These are phyloP conservation scores for Trichoderma parareesei DNA, from an alignment of 495 filamentous ascomycete genomes.

Conservation along the genomic window DNA sequence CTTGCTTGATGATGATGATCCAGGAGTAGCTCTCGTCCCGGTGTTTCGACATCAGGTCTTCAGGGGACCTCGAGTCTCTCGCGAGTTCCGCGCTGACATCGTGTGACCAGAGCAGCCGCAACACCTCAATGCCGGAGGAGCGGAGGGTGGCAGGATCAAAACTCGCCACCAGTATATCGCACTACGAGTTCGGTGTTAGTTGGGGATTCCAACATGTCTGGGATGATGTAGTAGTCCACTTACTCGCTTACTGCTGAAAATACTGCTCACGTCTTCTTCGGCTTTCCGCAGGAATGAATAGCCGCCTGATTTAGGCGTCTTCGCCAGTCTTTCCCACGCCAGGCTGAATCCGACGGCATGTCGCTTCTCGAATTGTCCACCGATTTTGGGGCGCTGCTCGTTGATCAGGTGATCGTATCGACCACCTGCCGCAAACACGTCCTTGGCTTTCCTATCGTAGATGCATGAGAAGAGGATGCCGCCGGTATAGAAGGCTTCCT, in stretches of 20 bases:
- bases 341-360: constrained; percentile 92
- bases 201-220: constrained; percentile 11
- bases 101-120: constrained; percentile 73
- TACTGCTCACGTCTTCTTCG: constrained; percentile 45
- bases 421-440: constrained; percentile 89
- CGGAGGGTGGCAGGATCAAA: constrained; percentile 73
- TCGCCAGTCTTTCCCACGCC: constrained; percentile 74
- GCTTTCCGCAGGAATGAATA: constrained; percentile 62
- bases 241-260: constrained; percentile 58
- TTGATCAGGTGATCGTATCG: constrained; percentile 83
- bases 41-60: constrained; percentile 68
- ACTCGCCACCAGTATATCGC: constrained; percentile 82
- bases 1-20: constrained; percentile 80
- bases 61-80: constrained; percentile 59
- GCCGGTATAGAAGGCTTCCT: constrained; percentile 85
- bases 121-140: constrained; percentile 63
- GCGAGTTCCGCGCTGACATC: constrained; percentile 89
- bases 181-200: constrained; percentile 33
- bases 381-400: constrained; percentile 54
- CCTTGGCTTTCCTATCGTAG: constrained; percentile 71
- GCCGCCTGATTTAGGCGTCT: constrained; percentile 50
- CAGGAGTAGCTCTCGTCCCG: constrained; percentile 70
- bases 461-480: constrained; percentile 87
- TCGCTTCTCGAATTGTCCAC: constrained; percentile 39
- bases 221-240: constrained; percentile 18